Evolutionary conservation across 2,329 filamentous ascomycete genomes (phyloP), one percentile per base, ranked within the genome.

Genomic region (Fusarium sublunatum): DNA sequence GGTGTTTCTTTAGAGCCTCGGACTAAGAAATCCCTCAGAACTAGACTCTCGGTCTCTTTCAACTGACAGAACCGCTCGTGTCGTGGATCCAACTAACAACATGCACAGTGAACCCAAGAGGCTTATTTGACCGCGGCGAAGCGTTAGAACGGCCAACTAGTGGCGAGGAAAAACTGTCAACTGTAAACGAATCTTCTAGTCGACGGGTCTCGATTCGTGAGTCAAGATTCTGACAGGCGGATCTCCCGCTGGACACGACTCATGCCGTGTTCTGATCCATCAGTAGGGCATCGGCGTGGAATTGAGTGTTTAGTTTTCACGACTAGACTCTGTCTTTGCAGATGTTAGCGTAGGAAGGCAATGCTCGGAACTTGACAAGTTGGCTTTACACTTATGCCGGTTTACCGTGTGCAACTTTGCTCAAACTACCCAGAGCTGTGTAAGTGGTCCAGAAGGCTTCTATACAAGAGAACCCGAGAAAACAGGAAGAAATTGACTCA

Each of bases 21-120:
- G 31, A 32, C 22, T 15, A 26, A 12, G 46, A 62, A 62, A 63
- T 62, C 53, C 32, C 52, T 58, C 46, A 63, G 42, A 26, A 38
- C 38, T 13, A 48, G n/a, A 13, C 13, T 31, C 25, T 43, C 9
- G 19, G 22, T 41, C 31, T 25, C 32, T 31, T 22, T 40, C 15
- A 13, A 43, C 29, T 42, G 61, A 42, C 34, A 49, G 25, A 47
- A 31, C 35, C 42, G 50, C 56, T 46, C 22, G 24, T 47, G 35
- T 41, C 35, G 44, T 36, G 41, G 57, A 32, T 25, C 38, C 25
- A 36, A 15, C 15, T 29, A 25, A 40, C 36, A 28, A 32, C 50
- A 24, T 38, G 47, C 43, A 50, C 41, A 38, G 19, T n/a, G n/a
- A 15, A 15, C 12, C 22, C 7, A 47, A 44, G 53, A 32, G 39